Evolutionary conservation across 2,329 filamentous ascomycete species (phyloP).

Genomic region (Colletotrichum sp.): DNA sequence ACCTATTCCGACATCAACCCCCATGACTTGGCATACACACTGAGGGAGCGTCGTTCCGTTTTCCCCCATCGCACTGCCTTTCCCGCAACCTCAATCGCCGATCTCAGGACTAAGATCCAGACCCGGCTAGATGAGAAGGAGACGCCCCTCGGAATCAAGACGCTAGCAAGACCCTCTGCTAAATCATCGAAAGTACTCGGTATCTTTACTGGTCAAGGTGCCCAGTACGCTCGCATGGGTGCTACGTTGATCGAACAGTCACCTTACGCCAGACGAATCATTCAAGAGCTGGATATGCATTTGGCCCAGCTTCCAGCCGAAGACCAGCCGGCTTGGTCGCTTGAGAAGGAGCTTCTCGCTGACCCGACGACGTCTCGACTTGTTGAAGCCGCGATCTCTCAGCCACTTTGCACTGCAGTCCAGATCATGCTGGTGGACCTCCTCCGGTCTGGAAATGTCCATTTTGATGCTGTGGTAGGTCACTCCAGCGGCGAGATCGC

Average conservation of each 20-base stretch:
- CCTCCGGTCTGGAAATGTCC: conserved; percentile 33
- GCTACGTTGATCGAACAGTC: conserved; percentile 17
- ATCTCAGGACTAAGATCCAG: neutral
- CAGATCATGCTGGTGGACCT: conserved; percentile 30
- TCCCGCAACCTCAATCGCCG: neutral
- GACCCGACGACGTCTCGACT: conserved; percentile 20
- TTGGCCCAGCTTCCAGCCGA: conserved; percentile 18
- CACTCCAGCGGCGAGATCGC: conserved; percentile 57
- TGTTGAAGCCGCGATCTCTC: conserved; percentile 20
- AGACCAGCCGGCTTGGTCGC: conserved; percentile 29
- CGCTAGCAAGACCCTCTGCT: conserved; percentile 18
- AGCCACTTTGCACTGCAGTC: conserved; percentile 21
- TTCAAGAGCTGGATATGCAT: conserved; percentile 25
- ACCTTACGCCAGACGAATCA: conserved; percentile 2
- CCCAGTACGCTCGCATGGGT: conserved; percentile 32
- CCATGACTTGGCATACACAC: neutral
- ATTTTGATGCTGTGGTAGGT: conserved; percentile 42
- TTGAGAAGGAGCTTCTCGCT: conserved; percentile 26
- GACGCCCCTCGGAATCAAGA: neutral
- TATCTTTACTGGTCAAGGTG: conserved; percentile 37
- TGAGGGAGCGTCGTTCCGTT: neutral
- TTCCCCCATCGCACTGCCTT: neutral
- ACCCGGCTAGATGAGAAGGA: conserved; percentile 1
- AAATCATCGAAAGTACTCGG: conserved; percentile 20
- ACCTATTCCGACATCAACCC: neutral